Percentiles rank a stretch among this genome's conserved stretches.
phyloP scores from a whole-genome alignment of 139 green algal genomes.

The Tetradesmus obliquus region DNA sequence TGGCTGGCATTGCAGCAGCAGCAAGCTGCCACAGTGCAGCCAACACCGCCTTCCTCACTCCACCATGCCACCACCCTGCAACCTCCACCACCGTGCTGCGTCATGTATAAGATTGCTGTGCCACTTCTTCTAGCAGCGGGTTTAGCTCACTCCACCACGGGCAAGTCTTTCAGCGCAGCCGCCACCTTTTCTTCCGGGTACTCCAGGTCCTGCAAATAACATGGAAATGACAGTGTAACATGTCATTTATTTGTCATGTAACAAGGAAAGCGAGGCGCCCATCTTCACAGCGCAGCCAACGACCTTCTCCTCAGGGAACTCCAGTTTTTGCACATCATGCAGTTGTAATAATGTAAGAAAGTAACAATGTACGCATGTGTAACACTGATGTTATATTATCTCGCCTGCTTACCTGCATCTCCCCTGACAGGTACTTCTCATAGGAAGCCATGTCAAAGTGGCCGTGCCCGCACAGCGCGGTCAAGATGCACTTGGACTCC shows the following conservation, averaged over 20 bases:
- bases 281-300: not conserved
- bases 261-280: too few relatives aligned
- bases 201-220: conserved; percentile 18
- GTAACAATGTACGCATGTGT: not conserved
- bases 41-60: too few relatives aligned
- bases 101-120: too few relatives aligned
- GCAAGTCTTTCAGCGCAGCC: conserved; percentile 24
- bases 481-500: conserved; percentile 53
- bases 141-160: conserved; percentile 17
- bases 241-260: too few relatives aligned
- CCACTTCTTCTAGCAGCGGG: too few relatives aligned
- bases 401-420: not conserved
- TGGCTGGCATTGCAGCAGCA: too few relatives aligned
- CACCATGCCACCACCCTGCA: too few relatives aligned
- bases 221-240: not conserved
- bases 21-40: too few relatives aligned
- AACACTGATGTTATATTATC: not conserved
- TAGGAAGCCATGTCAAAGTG: conserved; percentile 46
- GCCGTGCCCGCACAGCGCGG: conserved; percentile 49
- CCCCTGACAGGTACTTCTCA: conserved; percentile 35
- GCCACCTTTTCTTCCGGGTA: conserved; percentile 24
- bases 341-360: not conserved
- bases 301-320: not conserved
- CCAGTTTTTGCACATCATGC: not conserved
- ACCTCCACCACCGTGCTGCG: too few relatives aligned